These are phyloP conservation scores for Garcia nutans DNA, from an alignment of 345 rosid species.

Conservation along the genomic window DNA sequence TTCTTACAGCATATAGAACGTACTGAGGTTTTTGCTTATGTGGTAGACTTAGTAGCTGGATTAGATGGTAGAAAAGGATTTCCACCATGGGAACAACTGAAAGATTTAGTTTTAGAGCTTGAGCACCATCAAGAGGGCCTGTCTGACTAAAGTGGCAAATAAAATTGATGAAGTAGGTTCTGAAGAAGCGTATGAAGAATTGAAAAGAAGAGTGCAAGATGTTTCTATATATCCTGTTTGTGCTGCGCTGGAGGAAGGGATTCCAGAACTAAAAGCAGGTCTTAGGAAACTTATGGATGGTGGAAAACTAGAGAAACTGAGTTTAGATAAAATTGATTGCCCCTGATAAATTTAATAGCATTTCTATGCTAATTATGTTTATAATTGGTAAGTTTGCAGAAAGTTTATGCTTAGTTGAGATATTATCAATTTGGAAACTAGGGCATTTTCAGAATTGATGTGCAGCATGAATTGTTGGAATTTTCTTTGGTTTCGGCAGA, in stretches of 20 bases:
- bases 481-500: too few species aligned
- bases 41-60: constrained; percentile 78
- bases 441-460: too few species aligned
- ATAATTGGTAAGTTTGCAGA: not conserved
- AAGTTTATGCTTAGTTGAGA: not conserved
- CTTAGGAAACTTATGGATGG: constrained; percentile 62
- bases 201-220: constrained; percentile 60
- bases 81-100: constrained; percentile 82
- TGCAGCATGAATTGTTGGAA: too few species aligned
- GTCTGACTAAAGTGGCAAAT: constrained; percentile 69
- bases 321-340: constrained; percentile 47
- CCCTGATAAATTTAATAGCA: constrained; percentile 6
- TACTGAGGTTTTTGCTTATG: constrained; percentile 89
- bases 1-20: constrained; percentile 90
- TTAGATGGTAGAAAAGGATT: constrained; percentile 67
- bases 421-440: not conserved
- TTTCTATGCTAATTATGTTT: not conserved
- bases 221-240: constrained; percentile 66
- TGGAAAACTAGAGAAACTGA: constrained; percentile 40
- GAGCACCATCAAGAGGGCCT: constrained; percentile 83
- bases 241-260: constrained; percentile 83
- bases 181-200: constrained; percentile 55
- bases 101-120: constrained; percentile 72
- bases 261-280: constrained; percentile 74
- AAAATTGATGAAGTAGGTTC: constrained; percentile 82